Base-by-base conservation (phyloP, 2,329 filamentous ascomycete species). In the Neonectria coccinea region DNA sequence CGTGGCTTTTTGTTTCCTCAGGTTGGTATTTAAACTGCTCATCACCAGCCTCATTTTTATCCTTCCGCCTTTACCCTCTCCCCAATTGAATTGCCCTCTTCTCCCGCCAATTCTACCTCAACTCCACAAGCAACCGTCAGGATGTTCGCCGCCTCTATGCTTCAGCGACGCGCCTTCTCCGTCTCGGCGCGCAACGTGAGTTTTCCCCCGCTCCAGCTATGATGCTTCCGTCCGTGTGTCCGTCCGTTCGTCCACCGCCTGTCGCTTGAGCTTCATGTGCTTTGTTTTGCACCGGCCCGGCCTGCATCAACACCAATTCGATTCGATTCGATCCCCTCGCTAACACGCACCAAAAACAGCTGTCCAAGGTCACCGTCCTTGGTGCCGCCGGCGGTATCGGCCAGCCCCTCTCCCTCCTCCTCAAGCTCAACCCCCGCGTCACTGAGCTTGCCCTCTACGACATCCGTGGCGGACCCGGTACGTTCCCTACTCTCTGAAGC, bases 381-480 rank as follows among this genome's bases (percentile, higher is more conserved):
- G 96, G 96, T 87, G 96, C 96, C 75, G 92, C 92, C 78, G 96
- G 96, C 85, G 96, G 96, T 84, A 99, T 99, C 85, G 96, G 96
- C 82, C 96, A 99, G 83, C 96, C 96, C 78, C 87, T 99, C 78
- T 99, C 96, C 65, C 92, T 99, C 74, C 91, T 99, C 79, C 89
- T 99, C 83, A 99, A 99, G 93, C 91, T 97, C 81, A 98, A 97
- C 91, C 93, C 94, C 76, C 89, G 92, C 79, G 95, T 98, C 75
- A 91, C 89, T 77, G 91, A 97, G 82, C 92, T 99, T 77, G 92
- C 95, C 71, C 92, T 99, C 78, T 99, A 98, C 87, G 96, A 99
- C 85, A 97, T 99, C 85, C 92, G 92, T 78, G 91, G 94, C 78
- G 95, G 88, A 78, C 95, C 95, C 80, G 94, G 94, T 97, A 89